Evolutionary conservation across 345 rosid genomes (phyloP), one percentile per base, ranked within the genome.

Genomic region (Brassica napus): DNA sequence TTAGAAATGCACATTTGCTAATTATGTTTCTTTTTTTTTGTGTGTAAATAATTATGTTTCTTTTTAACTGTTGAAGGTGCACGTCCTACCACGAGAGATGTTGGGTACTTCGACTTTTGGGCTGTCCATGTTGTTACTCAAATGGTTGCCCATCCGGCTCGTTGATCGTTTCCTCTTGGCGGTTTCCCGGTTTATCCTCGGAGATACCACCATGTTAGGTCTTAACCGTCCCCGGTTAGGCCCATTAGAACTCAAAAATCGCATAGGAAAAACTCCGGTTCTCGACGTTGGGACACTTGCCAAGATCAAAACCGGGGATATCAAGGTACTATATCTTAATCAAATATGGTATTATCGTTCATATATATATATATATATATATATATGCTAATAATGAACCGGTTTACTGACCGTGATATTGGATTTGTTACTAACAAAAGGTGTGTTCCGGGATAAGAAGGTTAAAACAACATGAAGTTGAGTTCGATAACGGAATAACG

Each of bases 31-130:
- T 11, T 54, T 61, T 35, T 7, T 23, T 23, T 23, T 28, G 31
- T 4, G 31, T 28, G 31, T 28, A 28, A 28, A 28, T 71, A 77
- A 77, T 71, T 66, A 31, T 67, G 32, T 44, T 49, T 30, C 23
- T 6, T 54, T 61, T 35, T 7, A 23, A 59, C 31, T 72, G 42
- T 86, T 86, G 87, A 83, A 95, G 99, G 97, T 95, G 83, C 99
- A 95, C 87, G 89, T 95, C 82, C 87, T 95, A 74, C 99, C 99
- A 74, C 92, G 84, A 83, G 92, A 91, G 88, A 85, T 93, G 96
- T 90, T 95, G 75, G 99, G 99, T 30, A 84, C 65, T 84, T 95
- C 98, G 37, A 93, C 98, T 81, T 95, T 95, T 87, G 98, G 94
- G 77, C 73, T 93, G 85, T 86, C 99, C 83, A 91, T 93, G 94